A percentile compares a stretch with the other conserved stretches of the same genome.
Evolutionary conservation across 805 yeast species (phyloP).

Genomic region (Lipomyces sp.): DNA sequence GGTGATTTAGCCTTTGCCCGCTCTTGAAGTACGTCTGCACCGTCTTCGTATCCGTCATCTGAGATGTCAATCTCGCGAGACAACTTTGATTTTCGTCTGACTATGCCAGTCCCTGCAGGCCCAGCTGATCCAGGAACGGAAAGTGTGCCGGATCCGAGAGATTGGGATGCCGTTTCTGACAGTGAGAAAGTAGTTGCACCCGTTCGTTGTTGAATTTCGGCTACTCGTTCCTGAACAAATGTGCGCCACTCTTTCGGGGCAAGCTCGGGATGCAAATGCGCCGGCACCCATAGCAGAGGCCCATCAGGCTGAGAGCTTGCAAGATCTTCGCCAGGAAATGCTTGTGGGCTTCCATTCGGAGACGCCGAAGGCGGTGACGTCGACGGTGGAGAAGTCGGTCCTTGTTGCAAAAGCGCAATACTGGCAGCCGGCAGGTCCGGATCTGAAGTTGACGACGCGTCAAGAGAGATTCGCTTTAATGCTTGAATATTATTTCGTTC

Average conservation of each 20-base stretch:
- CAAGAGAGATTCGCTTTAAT: slow-evolving; percentile 49
- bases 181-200: background rate
- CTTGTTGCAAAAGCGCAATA: slow-evolving; percentile 8
- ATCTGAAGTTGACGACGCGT: slow-evolving; percentile 47
- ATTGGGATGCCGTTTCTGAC: background rate
- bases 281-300: slow-evolving; percentile 92
- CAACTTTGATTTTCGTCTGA: slow-evolving; percentile 29
- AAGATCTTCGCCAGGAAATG: slow-evolving; percentile 19
- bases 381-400: slow-evolving; percentile 18
- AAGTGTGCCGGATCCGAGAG: background rate
- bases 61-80: slow-evolving; percentile 29
- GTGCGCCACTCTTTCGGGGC: slow-evolving; percentile 78
- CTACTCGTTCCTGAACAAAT: slow-evolving; percentile 48
- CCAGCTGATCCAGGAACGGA: background rate
- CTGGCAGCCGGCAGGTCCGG: slow-evolving; percentile 47
- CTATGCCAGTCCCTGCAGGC: background rate
- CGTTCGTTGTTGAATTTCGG: slow-evolving; percentile 42
- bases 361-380: slow-evolving; percentile 11
- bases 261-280: slow-evolving; percentile 89
- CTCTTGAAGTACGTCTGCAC: slow-evolving; percentile 28
- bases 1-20: slow-evolving; percentile 4
- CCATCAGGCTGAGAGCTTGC: slow-evolving; percentile 25
- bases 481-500: slow-evolving; percentile 50
- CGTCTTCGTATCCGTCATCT: slow-evolving; percentile 29
- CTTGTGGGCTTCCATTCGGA: slow-evolving; percentile 14